Conservation (phyloP, 2,329 filamentous ascomycete species). For the Fusarium chlamydosporum region DNA sequence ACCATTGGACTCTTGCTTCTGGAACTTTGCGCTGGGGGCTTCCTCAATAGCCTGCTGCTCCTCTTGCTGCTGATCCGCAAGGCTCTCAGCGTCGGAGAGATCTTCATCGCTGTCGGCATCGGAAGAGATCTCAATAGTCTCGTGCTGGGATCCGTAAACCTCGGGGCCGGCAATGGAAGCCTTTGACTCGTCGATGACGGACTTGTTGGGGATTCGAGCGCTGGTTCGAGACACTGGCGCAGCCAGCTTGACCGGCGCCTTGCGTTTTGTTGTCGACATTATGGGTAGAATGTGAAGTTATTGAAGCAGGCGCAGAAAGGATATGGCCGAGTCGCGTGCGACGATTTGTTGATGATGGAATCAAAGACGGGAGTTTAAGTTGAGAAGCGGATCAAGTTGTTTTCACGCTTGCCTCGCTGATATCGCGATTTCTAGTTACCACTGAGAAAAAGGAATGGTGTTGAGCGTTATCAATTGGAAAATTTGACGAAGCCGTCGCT, state of each 20-base stretch:
- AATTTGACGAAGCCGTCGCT: conserved; percentile 54
- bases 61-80: conserved; percentile 38
- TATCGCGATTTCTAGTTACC: conserved; percentile 7
- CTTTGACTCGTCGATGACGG: conserved; percentile 70
- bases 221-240: conserved; percentile 67
- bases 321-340: conserved; percentile 38
- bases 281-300: conserved; percentile 39
- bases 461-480: conserved; percentile 51
- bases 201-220: conserved; percentile 65
- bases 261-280: conserved; percentile 74
- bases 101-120: conserved; percentile 66
- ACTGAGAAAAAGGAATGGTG: conserved; percentile 28
- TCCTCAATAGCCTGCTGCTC: conserved; percentile 26
- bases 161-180: conserved; percentile 65
- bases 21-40: conserved; percentile 38
- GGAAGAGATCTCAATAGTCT: conserved; percentile 71
- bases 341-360: conserved; percentile 19
- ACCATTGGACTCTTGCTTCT: conserved; percentile 48
- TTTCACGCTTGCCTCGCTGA: background rate
- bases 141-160: conserved; percentile 56
- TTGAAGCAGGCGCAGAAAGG: conserved; percentile 26
- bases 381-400: background rate
- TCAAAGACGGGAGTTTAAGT: conserved; percentile 1
- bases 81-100: conserved; percentile 62
- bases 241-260: conserved; percentile 70